Percentiles rank a stretch among this genome's conserved stretches.
phyloP scores from a whole-genome alignment of 371 early-diverging fungal species.

The Rhizopus sp. region DNA sequence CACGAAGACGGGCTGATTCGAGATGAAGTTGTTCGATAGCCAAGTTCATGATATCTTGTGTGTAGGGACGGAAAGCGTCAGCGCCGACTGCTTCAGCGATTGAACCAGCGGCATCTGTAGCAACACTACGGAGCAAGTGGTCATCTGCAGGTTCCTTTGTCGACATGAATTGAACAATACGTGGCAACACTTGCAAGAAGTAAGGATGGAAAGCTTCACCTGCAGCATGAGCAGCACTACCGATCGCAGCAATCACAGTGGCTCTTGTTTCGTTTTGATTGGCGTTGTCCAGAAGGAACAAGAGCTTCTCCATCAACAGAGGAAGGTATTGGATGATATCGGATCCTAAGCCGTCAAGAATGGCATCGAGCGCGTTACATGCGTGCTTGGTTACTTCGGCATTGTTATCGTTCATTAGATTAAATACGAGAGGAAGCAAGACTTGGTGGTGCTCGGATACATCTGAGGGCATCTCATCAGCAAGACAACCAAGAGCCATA shows the following conservation, averaged over 20 bases:
- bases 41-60: slow-evolving; percentile 70
- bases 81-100: slow-evolving; percentile 85
- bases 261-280: slow-evolving; percentile 61
- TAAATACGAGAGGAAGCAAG: slow-evolving; percentile 79
- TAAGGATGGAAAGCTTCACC: slow-evolving; percentile 73
- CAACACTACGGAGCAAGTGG: slow-evolving; percentile 75
- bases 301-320: slow-evolving; percentile 74
- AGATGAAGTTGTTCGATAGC: slow-evolving; percentile 78
- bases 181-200: slow-evolving; percentile 70
- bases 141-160: slow-evolving; percentile 62
- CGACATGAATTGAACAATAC: slow-evolving; percentile 71
- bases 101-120: slow-evolving; percentile 81
- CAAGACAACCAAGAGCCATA: slow-evolving; percentile 79
- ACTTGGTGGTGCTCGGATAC: slow-evolving; percentile 75
- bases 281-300: slow-evolving; percentile 67
- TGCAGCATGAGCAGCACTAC: slow-evolving; percentile 84
- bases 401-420: slow-evolving; percentile 71
- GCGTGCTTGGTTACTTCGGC: slow-evolving; percentile 74
- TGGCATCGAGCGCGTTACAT: slow-evolving; percentile 79
- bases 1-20: slow-evolving; percentile 70
- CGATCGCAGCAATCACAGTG: slow-evolving; percentile 81
- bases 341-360: slow-evolving; percentile 77
- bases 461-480: slow-evolving; percentile 77
- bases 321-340: slow-evolving; percentile 76
- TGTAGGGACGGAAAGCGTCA: slow-evolving; percentile 75